Base-by-base conservation (phyloP, 352 stramenopile genomes). In the Phytophthora vignae region DNA sequence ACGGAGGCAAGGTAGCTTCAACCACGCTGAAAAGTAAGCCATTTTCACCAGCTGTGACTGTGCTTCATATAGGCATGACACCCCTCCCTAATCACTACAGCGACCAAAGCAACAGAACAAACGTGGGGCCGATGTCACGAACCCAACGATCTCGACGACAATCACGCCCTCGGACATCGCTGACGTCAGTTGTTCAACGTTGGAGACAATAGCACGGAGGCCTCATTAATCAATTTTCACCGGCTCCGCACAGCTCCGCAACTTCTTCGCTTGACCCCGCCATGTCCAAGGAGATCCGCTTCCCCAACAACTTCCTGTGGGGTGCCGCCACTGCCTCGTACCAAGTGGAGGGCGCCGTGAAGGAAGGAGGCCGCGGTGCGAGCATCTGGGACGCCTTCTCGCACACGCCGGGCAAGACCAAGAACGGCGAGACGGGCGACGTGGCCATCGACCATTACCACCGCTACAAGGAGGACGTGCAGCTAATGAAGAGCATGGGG, bases 371-470 rank as follows among this genome's bases (percentile, higher is more conserved):
- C 21, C 81, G 92, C 15, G 90, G 91, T 50, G 60, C 79, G 48
- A 82, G 79, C 57, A 98, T 98, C 60, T 98, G 95, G 95, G 95
- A 98, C 79, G 87, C 82, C 12, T 98, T 94, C 76, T 88, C 82
- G 42, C 64, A 84, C 65, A 76, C 86, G 62, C 78, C 83, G 1
- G 80, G 79, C 44, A 94, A 92, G 55, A 82, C 92, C 2, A 57
- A 79, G 46, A 82, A 97, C 70, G 79, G 79, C 9, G 84, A 97
- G 40, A 96, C 71, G 12, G 96, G 92, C 17, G 83, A 97, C 69
- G 68, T 97, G 12, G 92, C 90, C 0, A 94, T 92, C 74, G 94
- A 98, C 79, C 92, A 98, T 70, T 99, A 97, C 76, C 83, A 98
- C 77, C 77, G 78, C 31, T 95, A 85, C 72, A 81, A 94, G 64